phyloP scores from a whole-genome alignment of 2,329 filamentous ascomycete species.

The Claviceps quebecensis region DNA sequence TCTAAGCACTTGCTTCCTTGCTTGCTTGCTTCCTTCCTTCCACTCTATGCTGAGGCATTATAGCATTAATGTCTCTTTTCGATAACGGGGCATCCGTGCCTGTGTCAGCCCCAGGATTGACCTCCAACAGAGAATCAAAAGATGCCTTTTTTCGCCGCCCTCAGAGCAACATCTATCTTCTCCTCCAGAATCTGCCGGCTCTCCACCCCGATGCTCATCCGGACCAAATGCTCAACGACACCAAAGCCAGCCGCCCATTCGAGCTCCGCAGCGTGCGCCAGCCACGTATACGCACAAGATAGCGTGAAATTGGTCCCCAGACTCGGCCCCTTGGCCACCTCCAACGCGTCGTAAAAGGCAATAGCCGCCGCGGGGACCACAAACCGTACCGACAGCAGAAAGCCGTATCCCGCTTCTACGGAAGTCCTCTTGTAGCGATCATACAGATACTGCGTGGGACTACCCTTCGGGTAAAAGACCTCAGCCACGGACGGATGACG shows the following conservation, averaged over 20 bases:
- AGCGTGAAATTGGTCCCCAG: slow-evolving; percentile 37
- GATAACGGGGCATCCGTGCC: too few relatives aligned
- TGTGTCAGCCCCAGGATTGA: too few relatives aligned
- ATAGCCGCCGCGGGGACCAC: slow-evolving; percentile 18
- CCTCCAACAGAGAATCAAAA: too few relatives aligned
- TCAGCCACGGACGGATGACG: slow-evolving; percentile 10
- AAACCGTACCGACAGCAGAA: slow-evolving; percentile 36
- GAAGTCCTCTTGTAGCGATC: slow-evolving; percentile 13
- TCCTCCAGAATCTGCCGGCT: not conserved
- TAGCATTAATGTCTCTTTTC: too few relatives aligned
- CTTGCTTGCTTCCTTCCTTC: too few relatives aligned
- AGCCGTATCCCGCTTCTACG: slow-evolving; percentile 31
- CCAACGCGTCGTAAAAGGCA: slow-evolving; percentile 33
- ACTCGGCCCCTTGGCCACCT: slow-evolving; percentile 34
- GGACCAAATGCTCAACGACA: slow-evolving; percentile 24
- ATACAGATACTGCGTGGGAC: slow-evolving; percentile 21
- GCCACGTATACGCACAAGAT: slow-evolving; percentile 24
- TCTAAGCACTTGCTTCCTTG: too few relatives aligned
- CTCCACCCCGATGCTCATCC: slow-evolving; percentile 32
- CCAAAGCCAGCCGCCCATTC: slow-evolving; percentile 26
- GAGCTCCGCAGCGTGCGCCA: slow-evolving; percentile 23
- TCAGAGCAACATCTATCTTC: not conserved
- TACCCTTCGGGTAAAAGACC: slow-evolving; percentile 29
- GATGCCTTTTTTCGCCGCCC: not conserved
- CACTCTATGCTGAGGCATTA: too few relatives aligned